Base-by-base conservation (phyloP, 345 rosid genomes). In the Gossypium herbaceum region DNA sequence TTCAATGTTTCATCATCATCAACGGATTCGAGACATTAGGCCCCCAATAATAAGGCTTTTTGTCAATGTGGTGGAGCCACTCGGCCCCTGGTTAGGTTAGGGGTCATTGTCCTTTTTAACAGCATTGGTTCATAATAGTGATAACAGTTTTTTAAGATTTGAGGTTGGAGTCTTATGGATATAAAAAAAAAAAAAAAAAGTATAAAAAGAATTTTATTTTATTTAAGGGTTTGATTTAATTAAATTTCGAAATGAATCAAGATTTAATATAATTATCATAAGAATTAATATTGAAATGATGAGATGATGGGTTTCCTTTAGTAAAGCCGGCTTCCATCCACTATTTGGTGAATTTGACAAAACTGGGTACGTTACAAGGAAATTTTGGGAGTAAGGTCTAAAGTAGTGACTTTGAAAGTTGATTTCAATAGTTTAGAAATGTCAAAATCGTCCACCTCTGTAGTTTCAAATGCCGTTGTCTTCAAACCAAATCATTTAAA, bases 11-110 rank as follows among this genome's bases (percentile, higher is more conserved):
- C 9, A 27, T 52, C 1, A 52, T 25, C 24, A 52, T 25, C 16
- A 8, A 24, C 12, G 34, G 63, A 1, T 12, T 59, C 13, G 57
- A 51, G 59, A 24, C 60, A 15, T 52, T 10, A 34, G 47, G 24
- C 59, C 10, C 43, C 73, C 73, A 52, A 70, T 54, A 17, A 54
- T 71, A n/a, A 15, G 48, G 51, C 51, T 34, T 11, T 11, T 69
- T 50, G 57, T 69, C 73, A 69, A 51, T 27, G 73, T 69, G 73
- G 73, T 69, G 73, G 73, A 69, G 73, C 73, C 73, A 12, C 19
- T 25, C 50, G 72, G 72, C 72, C 56, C 48, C 56, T 6, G 72
- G 20, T 47, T 71, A 71, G 50, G 74, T 71, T 17, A 52, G 47
- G 74, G 48, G 74, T 71, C 74, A 55, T 47, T 47, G 72, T 68